Conservation (phyloP, 208 protist species). For the Leishmania tarentolae region DNA sequence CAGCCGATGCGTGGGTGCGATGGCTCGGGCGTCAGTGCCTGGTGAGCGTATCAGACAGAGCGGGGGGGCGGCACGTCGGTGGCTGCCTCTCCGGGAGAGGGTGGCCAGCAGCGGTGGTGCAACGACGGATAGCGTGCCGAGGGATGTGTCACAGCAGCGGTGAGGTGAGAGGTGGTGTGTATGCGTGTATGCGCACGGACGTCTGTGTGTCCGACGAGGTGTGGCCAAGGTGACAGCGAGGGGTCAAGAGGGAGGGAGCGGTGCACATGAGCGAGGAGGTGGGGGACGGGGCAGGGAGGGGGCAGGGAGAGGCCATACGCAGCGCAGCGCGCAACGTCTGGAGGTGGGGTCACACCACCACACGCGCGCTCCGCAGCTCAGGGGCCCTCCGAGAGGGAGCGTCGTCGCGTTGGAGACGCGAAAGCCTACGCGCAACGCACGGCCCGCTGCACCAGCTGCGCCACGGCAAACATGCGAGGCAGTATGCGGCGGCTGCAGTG, state of each 20-base stretch:
- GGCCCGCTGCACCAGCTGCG: slow-evolving; percentile 54
- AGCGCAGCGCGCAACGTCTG: neutral
- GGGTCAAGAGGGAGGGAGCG: neutral
- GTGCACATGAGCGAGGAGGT: neutral
- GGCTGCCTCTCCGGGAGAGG: neutral
- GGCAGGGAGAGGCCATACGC: neutral
- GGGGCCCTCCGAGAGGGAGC: neutral
- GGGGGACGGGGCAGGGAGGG: neutral
- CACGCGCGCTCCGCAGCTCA: neutral
- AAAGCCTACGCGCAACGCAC: slow-evolving; percentile 49
- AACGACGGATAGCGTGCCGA: neutral
- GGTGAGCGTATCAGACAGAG: no score
- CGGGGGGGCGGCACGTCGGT: no score
- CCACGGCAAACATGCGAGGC: slow-evolving; percentile 53
- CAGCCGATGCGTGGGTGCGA: neutral
- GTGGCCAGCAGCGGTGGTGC: neutral
- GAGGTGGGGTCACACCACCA: neutral
- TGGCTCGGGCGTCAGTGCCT: neutral
- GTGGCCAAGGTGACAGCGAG: neutral
- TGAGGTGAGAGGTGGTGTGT: neutral
- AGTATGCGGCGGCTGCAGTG: slow-evolving; percentile 57
- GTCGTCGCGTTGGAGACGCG: neutral
- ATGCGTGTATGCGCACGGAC: neutral
- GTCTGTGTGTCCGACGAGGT: neutral
- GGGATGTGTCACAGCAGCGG: neutral